A percentile compares a stretch with the other conserved stretches of the same genome.
phyloP scores from a whole-genome alignment of 768 basidiomycete genomes.

The Suillus sp. region DNA sequence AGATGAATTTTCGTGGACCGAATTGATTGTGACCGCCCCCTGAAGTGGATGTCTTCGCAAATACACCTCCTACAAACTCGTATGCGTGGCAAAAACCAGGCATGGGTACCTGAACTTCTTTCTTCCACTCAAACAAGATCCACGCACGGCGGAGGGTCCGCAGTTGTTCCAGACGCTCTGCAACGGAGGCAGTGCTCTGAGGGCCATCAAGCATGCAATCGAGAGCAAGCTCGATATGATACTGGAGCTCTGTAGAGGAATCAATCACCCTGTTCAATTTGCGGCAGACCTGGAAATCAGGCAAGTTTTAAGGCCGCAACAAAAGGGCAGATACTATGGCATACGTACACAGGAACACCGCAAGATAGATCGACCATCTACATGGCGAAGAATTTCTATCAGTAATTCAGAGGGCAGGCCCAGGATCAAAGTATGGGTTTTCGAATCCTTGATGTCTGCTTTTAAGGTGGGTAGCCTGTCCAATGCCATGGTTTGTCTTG shows the following conservation, averaged over 20 bases:
- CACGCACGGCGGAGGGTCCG: conserved; percentile 39
- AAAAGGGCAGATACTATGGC: background rate
- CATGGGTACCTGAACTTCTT: conserved; percentile 28
- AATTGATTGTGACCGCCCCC: conserved; percentile 16
- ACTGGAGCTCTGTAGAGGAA: conserved; percentile 36
- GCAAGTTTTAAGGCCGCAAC: background rate
- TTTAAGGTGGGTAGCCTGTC: background rate
- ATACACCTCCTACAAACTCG: conserved; percentile 62
- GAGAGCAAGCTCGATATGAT: conserved; percentile 40
- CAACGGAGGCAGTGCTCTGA: conserved; percentile 19
- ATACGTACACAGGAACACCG: conserved; percentile 11
- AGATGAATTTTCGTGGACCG: conserved; percentile 29
- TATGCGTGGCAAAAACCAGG: conserved; percentile 50
- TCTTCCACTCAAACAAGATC: conserved; percentile 33
- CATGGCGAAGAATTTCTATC: conserved; percentile 5
- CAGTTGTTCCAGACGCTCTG: conserved; percentile 37
- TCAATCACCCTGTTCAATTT: conserved; percentile 25
- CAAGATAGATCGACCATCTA: conserved; percentile 8
- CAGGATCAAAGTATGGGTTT: background rate
- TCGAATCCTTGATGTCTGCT: background rate
- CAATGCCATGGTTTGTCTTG: background rate
- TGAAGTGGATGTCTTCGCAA: conserved; percentile 43
- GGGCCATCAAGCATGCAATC: conserved; percentile 38
- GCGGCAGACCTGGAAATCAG: conserved; percentile 25
- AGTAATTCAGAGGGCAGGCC: conserved; percentile 7